These are phyloP conservation scores for Phycomyces nitens DNA, from an alignment of 192 early-diverging fungal genomes.

Conservation along the genomic window DNA sequence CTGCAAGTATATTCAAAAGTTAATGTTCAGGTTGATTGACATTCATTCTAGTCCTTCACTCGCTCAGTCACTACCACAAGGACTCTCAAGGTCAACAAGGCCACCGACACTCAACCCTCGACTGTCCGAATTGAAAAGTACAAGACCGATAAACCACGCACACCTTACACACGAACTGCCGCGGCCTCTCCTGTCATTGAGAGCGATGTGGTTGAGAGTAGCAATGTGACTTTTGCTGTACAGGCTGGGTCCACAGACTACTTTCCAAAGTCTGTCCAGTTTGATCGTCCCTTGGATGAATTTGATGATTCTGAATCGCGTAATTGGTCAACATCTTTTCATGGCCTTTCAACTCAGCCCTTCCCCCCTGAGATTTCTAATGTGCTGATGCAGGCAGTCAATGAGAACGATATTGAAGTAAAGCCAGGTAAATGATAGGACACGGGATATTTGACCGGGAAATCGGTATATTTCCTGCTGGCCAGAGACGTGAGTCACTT, in stretches of 20 bases:
- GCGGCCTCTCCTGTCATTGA: too few relatives aligned
- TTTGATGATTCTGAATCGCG: slow-evolving; percentile 5
- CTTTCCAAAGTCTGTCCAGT: not conserved
- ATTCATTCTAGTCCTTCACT: too few relatives aligned
- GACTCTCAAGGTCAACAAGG: too few relatives aligned
- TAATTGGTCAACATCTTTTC: slow-evolving; percentile 70
- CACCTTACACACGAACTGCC: too few relatives aligned
- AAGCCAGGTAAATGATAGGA: slow-evolving; percentile 65
- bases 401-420: slow-evolving; percentile 84
- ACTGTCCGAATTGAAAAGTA: too few relatives aligned
- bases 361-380: slow-evolving; percentile 71
- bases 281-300: not conserved
- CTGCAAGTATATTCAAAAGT: too few relatives aligned
- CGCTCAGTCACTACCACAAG: too few relatives aligned
- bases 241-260: not conserved
- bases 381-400: slow-evolving; percentile 66
- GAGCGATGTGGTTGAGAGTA: too few relatives aligned
- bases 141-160: too few relatives aligned
- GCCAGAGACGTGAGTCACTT: not conserved
- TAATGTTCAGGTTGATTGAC: too few relatives aligned
- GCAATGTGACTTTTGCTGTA: too few relatives aligned
- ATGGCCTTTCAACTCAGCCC: slow-evolving; percentile 68
- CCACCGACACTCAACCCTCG: too few relatives aligned
- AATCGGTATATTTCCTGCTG: not conserved
- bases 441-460: not conserved